Evolutionary conservation across 495 filamentous ascomycete genomes (phyloP).

Genomic region (Lentithecium fluviatile): DNA sequence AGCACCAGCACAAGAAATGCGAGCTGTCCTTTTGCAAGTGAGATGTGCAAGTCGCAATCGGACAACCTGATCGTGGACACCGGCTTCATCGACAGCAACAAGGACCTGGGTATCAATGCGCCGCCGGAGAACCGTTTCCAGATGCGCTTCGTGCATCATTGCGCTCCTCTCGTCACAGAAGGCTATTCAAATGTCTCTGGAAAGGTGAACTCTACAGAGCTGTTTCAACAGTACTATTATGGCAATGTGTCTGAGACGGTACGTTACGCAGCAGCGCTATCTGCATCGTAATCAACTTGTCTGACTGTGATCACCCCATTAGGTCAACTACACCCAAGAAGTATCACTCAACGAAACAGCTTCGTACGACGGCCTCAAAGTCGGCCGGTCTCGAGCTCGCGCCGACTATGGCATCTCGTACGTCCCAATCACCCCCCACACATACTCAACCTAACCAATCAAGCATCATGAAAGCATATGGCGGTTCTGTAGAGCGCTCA

Average conservation of each 20-base stretch:
- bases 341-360: not conserved
- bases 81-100: slow-evolving; percentile 17
- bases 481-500: not conserved
- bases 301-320: not conserved
- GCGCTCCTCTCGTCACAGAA: slow-evolving; percentile 12
- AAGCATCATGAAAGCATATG: not conserved
- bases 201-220: slow-evolving; percentile 8
- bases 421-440: not conserved
- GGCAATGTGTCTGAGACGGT: not conserved
- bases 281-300: too few relatives aligned
- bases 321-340: not conserved
- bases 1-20: not conserved
- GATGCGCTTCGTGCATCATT: slow-evolving; percentile 11
- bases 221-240: slow-evolving; percentile 10
- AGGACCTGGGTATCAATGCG: slow-evolving; percentile 20
- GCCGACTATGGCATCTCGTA: not conserved
- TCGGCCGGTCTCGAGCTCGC: not conserved
- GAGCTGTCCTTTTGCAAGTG: slow-evolving; percentile 17
- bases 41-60: slow-evolving; percentile 6
- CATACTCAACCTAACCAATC: not conserved
- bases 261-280: too few relatives aligned
- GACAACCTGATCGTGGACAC: slow-evolving; percentile 20
- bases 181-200: slow-evolving; percentile 3
- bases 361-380: not conserved
- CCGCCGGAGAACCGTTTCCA: slow-evolving; percentile 12